phyloP scores from a whole-genome alignment of 2,329 filamentous ascomycete genomes.

The Pseudogymnoascus sp. region DNA sequence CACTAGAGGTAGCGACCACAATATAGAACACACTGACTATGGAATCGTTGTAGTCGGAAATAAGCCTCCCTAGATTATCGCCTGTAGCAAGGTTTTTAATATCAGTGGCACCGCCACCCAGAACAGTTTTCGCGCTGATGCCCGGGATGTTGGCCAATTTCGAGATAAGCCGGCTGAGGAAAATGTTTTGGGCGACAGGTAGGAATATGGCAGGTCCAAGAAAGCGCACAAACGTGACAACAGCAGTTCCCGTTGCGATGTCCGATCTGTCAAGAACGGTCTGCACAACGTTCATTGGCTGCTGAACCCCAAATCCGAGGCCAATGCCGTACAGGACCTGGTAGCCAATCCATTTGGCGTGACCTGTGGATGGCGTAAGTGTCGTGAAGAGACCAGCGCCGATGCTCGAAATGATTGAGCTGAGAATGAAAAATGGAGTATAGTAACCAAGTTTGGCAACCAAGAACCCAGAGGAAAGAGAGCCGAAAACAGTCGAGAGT shows the following conservation, averaged over 20 bases:
- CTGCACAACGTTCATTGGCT: constrained; percentile 34
- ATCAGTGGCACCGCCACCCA: constrained; percentile 11
- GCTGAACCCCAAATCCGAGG: constrained; percentile 18
- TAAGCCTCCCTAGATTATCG: constrained; percentile 14
- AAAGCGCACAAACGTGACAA: constrained; percentile 53
- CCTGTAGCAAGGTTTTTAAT: constrained; percentile 15
- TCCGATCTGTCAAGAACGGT: constrained; percentile 42
- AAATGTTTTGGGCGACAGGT: constrained; percentile 57
- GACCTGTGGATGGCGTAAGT: constrained; percentile 27
- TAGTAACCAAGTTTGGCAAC: constrained; percentile 27
- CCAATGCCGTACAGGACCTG: constrained; percentile 14
- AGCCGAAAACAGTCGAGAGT: constrained; percentile 24
- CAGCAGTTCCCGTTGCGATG: constrained; percentile 43
- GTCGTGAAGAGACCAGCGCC: constrained; percentile 35
- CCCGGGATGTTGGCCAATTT: constrained; percentile 11
- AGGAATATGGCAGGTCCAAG: constrained; percentile 60
- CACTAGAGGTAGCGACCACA: constrained; percentile 12
- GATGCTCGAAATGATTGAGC: constrained; percentile 25
- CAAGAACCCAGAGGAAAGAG: constrained; percentile 26
- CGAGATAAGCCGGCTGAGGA: constrained; percentile 28
- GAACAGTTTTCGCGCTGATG: constrained; percentile 10
- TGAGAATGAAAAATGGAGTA: constrained; percentile 22
- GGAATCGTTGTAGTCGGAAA: constrained; percentile 19
- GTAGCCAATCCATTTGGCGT: constrained; percentile 31
- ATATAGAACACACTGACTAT: constrained; percentile 19